phyloP scores from a whole-genome alignment of 805 yeast species.

The Candida nonsorbophila region DNA sequence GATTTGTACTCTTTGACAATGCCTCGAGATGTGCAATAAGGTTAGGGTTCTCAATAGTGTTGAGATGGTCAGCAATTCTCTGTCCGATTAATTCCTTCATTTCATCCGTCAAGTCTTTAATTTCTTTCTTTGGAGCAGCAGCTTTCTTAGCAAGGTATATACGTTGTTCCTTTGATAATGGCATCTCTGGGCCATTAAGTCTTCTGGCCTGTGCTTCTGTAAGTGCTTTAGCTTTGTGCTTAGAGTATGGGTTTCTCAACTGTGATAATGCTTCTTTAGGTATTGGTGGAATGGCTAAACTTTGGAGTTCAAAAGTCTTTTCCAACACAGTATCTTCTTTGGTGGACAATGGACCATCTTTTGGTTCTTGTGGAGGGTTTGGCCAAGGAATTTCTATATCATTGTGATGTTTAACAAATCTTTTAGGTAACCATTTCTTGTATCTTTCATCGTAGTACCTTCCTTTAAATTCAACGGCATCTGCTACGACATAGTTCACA shows the following conservation, averaged over 20 bases:
- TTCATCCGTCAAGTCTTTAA: constrained; percentile 43
- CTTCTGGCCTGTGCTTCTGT: constrained; percentile 58
- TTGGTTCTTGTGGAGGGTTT: constrained; percentile 47
- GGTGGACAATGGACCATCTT: constrained; percentile 59
- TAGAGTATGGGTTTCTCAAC: constrained; percentile 73
- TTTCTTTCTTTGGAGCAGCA: constrained; percentile 25
- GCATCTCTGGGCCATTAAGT: constrained; percentile 72
- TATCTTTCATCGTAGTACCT: constrained; percentile 69
- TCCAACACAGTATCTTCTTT: constrained; percentile 52
- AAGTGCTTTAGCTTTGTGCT: constrained; percentile 51
- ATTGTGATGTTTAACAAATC: constrained; percentile 68
- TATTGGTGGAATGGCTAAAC: constrained; percentile 60
- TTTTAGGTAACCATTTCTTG: constrained; percentile 67
- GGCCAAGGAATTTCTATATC: constrained; percentile 88
- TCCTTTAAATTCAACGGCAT: constrained; percentile 63
- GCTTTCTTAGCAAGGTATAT: constrained; percentile 54
- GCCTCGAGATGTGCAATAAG: constrained; percentile 35
- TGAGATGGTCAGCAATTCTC: constrained; percentile 38
- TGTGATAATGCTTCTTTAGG: constrained; percentile 63
- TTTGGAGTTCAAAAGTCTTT: constrained; percentile 69
- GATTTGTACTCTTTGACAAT: constrained; percentile 22
- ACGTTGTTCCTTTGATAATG: constrained; percentile 58
- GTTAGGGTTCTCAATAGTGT: constrained; percentile 27
- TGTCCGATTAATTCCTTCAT: constrained; percentile 51
- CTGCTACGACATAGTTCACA: constrained; percentile 70